Evolutionary conservation across 495 filamentous ascomycete genomes (phyloP).

Genomic region (Bryoglossum gracile): DNA sequence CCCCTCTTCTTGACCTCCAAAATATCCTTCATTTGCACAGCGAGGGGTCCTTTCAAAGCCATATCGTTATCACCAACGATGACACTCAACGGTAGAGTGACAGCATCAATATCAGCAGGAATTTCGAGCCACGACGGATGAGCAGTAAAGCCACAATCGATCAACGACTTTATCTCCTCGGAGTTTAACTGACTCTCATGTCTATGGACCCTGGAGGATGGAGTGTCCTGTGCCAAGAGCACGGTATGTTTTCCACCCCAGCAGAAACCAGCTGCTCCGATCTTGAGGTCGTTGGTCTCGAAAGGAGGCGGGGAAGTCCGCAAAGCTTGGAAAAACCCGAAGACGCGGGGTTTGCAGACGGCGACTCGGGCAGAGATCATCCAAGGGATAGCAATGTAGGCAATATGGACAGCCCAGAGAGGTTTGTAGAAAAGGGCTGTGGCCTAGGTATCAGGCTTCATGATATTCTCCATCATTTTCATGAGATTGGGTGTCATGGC

Average conservation of each 20-base stretch:
- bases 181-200: constrained; percentile 22
- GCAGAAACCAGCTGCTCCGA: constrained; percentile 52
- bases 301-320: constrained; percentile 28
- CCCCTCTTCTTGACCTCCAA: constrained; percentile 39
- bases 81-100: constrained; percentile 46
- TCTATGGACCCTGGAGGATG: constrained; percentile 14
- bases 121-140: constrained; percentile 47
- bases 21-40: constrained; percentile 37
- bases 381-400: constrained; percentile 30
- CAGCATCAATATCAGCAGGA: constrained; percentile 47
- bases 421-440: constrained; percentile 23
- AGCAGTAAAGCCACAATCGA: constrained; percentile 48
- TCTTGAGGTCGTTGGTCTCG: constrained; percentile 19
- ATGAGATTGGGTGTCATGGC: not conserved
- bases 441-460: constrained; percentile 6
- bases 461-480: constrained; percentile 2
- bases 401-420: constrained; percentile 5
- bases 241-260: constrained; percentile 52
- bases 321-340: constrained; percentile 39
- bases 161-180: constrained; percentile 28
- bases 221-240: constrained; percentile 32
- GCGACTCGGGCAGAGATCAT: constrained; percentile 28
- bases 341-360: constrained; percentile 37
- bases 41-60: constrained; percentile 31
- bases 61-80: constrained; percentile 49